Conservation (phyloP, 495 filamentous ascomycete genomes). For the Gamarada debralockiae region DNA sequence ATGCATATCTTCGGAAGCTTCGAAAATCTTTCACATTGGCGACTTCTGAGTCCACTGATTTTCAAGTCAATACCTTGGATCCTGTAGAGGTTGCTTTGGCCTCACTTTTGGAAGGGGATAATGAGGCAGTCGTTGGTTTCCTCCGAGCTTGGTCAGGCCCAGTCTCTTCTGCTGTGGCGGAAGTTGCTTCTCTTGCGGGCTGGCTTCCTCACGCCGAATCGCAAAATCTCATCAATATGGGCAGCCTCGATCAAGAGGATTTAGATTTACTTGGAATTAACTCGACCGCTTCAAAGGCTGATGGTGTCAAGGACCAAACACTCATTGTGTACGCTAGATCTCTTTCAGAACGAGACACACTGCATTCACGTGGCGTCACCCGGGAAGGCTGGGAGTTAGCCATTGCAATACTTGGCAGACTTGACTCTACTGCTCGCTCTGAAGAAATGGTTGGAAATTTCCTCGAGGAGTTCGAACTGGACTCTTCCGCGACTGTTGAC, state of each 20-base stretch:
- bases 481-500: slow-evolving; percentile 64
- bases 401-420: slow-evolving; percentile 67
- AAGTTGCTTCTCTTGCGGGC: slow-evolving; percentile 67
- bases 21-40: slow-evolving; percentile 44
- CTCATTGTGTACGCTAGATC: slow-evolving; percentile 68
- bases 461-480: slow-evolving; percentile 57
- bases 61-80: slow-evolving; percentile 68
- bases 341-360: slow-evolving; percentile 38
- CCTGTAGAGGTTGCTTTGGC: slow-evolving; percentile 74
- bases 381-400: slow-evolving; percentile 84
- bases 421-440: slow-evolving; percentile 61
- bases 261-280: slow-evolving; percentile 50
- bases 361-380: slow-evolving; percentile 29
- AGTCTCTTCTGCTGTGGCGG: slow-evolving; percentile 69
- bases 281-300: slow-evolving; percentile 35
- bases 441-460: slow-evolving; percentile 65
- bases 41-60: slow-evolving; percentile 36
- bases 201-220: slow-evolving; percentile 62
- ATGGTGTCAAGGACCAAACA: slow-evolving; percentile 63
- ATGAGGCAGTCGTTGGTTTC: slow-evolving; percentile 68
- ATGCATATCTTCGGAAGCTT: slow-evolving; percentile 37
- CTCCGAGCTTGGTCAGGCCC: slow-evolving; percentile 75
- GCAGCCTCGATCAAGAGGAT: slow-evolving; percentile 49
- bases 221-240: slow-evolving; percentile 37
- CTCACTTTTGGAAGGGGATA: slow-evolving; percentile 71